Conservation (phyloP, 2,329 filamentous ascomycete species). For the Cladosporium oxysporum region DNA sequence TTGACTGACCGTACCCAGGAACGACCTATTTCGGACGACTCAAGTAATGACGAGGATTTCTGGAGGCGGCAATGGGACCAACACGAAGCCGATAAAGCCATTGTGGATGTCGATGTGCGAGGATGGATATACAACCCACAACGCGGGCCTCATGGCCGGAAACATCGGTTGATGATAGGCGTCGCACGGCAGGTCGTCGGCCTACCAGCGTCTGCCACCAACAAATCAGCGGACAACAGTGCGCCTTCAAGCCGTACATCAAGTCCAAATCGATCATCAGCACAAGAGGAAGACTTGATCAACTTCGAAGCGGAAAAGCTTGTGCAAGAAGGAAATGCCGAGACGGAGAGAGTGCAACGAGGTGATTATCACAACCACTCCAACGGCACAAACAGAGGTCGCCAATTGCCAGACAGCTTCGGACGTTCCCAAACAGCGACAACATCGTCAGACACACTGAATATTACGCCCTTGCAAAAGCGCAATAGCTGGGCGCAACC, state of each 20-base stretch:
- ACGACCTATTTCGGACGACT: slow-evolving; percentile 12
- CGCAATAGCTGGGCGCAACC: slow-evolving; percentile 53
- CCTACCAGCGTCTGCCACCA: slow-evolving; percentile 64
- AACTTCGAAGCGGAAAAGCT: slow-evolving; percentile 76
- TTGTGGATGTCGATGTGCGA: slow-evolving; percentile 91
- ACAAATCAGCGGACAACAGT: slow-evolving; percentile 41
- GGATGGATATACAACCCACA: slow-evolving; percentile 94
- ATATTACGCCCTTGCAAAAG: slow-evolving; percentile 46
- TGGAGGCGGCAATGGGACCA: slow-evolving; percentile 78
- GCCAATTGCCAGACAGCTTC: not conserved
- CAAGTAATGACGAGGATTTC: slow-evolving; percentile 62
- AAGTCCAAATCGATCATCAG: slow-evolving; percentile 48
- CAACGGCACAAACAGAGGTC: not conserved
- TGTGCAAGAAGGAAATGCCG: slow-evolving; percentile 67
- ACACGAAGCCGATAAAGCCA: slow-evolving; percentile 76
- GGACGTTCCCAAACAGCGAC: slow-evolving; percentile 11
- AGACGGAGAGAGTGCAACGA: slow-evolving; percentile 67
- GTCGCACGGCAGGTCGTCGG: slow-evolving; percentile 86
- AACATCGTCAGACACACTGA: slow-evolving; percentile 28
- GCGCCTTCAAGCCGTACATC: slow-evolving; percentile 45
- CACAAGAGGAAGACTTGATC: slow-evolving; percentile 66
- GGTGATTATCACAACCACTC: slow-evolving; percentile 71
- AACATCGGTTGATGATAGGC: slow-evolving; percentile 83
- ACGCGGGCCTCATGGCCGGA: slow-evolving; percentile 78
- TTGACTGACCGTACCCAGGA: not conserved